Evolutionary conservation across 805 yeast genomes (phyloP), one percentile per base, ranked within the genome.

Genomic region (Wickerhamomyces alni): DNA sequence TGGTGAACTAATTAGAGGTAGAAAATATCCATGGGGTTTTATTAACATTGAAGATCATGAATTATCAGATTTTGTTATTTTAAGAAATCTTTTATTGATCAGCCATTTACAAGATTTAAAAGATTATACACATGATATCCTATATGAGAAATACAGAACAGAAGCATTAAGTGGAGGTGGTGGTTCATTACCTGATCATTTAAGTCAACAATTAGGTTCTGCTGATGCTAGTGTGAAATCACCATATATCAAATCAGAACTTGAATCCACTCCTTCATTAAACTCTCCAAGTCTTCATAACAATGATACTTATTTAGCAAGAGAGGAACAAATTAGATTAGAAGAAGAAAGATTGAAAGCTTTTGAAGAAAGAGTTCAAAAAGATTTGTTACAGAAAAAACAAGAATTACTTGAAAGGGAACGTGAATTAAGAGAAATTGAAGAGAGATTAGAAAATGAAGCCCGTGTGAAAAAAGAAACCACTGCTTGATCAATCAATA

Each of bases 81-180:
- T 88, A 60, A 80, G 88, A 59, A 87, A 86, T 54, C 77, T 88
- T 4, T 66, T 88, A 43, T 73, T 88, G 54, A 82, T 85, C 53
- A 80, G 93, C 15, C 96, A 87, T 63, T 72, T 88, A 62, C 81
- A 81, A 58, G 96, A 88, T 57, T 77, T 88, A 62, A 87, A 87
- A 64, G 96, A 88, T 53, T 72, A 76, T 54, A 88, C 97, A 8
- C 94, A 85, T 59, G 95, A 87, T 58, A 74, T 80, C 30, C 67
- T 88, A 47, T 88, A 88, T 61, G 97, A 88, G 62, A 81, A 80
- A 57, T 88, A 88, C 64, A 81, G 97, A 72, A 85, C 96, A 9
- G 87, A 80, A 55, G 88, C 89, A 15, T 72, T 85, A 46, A 78
- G 87, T 22, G 81, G 84, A 18, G 79, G 75, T 9, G 80, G 83